Conservation (phyloP, 768 basidiomycete species). For the Lyophyllum atratum region DNA sequence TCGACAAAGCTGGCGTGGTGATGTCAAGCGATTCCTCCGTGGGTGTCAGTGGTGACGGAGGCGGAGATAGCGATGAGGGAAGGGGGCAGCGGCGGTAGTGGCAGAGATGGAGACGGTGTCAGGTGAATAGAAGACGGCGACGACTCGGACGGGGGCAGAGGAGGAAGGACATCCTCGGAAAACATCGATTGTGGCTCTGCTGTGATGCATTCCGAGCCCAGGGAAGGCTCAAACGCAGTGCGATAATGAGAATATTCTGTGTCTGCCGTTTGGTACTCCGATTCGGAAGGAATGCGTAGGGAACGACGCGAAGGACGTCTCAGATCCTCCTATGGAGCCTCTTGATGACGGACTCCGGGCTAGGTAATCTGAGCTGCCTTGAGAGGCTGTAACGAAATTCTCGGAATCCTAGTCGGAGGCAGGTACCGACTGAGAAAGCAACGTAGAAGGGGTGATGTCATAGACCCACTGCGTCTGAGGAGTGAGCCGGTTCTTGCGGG, state of each 20-base stretch:
- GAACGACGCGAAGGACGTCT: conserved; percentile 55
- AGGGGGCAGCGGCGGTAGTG: conserved; percentile 26
- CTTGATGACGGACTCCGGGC: conserved; percentile 42
- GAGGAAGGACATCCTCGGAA: conserved; percentile 13
- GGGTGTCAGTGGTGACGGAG: conserved; percentile 13
- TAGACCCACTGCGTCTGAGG: conserved; percentile 68
- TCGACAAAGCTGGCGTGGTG: conserved; percentile 33
- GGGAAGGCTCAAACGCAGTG: conserved; percentile 28
- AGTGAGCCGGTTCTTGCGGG: conserved; percentile 50
- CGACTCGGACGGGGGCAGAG: conserved; percentile 15
- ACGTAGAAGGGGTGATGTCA: conserved; percentile 48
- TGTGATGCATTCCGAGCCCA: conserved; percentile 48
- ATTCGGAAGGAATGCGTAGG: conserved; percentile 62
- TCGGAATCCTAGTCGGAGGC: conserved; percentile 38
- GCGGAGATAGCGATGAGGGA: conserved; percentile 15
- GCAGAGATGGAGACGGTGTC: conserved; percentile 26
- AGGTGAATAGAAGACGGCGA: conserved; percentile 22
- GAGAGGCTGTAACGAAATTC: conserved; percentile 45
- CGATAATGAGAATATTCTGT: conserved; percentile 27
- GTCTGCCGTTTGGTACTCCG: conserved; percentile 36
- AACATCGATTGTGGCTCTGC: conserved; percentile 32
- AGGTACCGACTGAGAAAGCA: conserved; percentile 30
- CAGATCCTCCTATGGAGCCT: conserved; percentile 46
- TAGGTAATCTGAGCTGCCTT: conserved; percentile 55
- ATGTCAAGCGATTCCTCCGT: conserved; percentile 27